A percentile compares a stretch with the other conserved stretches of the same genome.
Evolutionary conservation across 2,329 filamentous ascomycete species (phyloP).

Genomic region (Tolypocladium cylindrosporum): DNA sequence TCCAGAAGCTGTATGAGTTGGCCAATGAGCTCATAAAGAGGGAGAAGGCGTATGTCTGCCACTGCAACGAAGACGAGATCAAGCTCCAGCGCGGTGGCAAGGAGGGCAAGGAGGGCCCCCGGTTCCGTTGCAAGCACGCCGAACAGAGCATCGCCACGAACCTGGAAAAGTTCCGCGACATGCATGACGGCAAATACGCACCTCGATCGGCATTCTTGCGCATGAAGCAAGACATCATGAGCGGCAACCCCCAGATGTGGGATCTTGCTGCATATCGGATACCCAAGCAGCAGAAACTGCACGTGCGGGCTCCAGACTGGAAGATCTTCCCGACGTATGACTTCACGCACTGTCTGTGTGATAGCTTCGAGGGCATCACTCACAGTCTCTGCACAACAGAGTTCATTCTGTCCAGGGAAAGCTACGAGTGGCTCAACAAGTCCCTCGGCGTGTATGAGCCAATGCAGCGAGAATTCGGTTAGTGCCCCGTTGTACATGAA

Average conservation of each 20-base stretch:
- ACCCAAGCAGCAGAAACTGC: conserved; percentile 68
- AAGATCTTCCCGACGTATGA: conserved; percentile 94
- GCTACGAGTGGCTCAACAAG: conserved; percentile 86
- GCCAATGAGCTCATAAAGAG: conserved; percentile 70
- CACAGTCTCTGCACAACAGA: conserved; percentile 92
- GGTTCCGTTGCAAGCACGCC: conserved; percentile 75
- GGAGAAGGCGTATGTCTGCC: conserved; percentile 69
- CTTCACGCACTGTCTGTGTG: conserved; percentile 82
- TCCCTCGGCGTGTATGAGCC: conserved; percentile 78
- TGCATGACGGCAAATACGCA: conserved; percentile 86
- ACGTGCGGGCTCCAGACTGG: conserved; percentile 52
- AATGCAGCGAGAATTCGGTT: conserved; percentile 78
- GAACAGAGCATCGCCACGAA: conserved; percentile 66
- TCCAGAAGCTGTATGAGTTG: conserved; percentile 70
- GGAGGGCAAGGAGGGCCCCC: conserved; percentile 49
- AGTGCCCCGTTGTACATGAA: not conserved
- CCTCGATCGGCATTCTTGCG: conserved; percentile 74
- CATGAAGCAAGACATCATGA: conserved; percentile 84
- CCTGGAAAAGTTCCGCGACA: conserved; percentile 72
- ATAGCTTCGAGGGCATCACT: conserved; percentile 85
- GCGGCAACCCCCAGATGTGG: conserved; percentile 92
- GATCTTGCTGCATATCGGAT: conserved; percentile 88
- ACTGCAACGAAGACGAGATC: conserved; percentile 70
- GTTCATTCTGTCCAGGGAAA: conserved; percentile 73
- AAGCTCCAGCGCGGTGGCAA: conserved; percentile 80